Base-by-base conservation (phyloP, 345 rosid species). In the Moringa oleifera region DNA sequence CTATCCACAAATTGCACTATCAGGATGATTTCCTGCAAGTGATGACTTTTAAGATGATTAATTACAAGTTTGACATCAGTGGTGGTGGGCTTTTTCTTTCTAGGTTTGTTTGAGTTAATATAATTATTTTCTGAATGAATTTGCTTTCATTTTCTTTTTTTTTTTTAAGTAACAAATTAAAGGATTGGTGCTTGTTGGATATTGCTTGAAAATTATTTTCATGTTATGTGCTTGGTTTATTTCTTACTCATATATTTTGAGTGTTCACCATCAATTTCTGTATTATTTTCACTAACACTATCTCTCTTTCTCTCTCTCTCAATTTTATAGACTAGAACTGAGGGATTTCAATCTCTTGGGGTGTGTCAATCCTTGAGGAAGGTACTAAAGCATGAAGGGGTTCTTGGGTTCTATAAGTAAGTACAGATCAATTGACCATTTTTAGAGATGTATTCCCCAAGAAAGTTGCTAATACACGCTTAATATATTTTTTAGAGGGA, bases 381-480 rank as follows among this genome's bases (percentile, higher is more conserved):
- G 84, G 66, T 94, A 62, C 70, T 83, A 51, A 85, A 83, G 73
- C 87, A 83, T 64, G 99, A 90, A 41, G 99, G 99, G 50, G 66
- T 88, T 76, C 74, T 57, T 25, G 99, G 99, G 50, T 88, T 94
- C 65, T 94, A 90, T 62, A 88, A 85, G 99, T 90, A 55, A 82
- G 89, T 65, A 54, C 23, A 31, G 16, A 25, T 57, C 23, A 15
- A 62, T 52, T 61, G 51, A 45, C 45, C 57, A 28, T 59, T 64
- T 49, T 18, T 47, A 63, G 23, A 49, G 11, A 41, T 31, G 53
- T 37, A 31, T 70, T 6, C 64, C 41, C 50, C 25, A 16, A 20
- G 45, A 24, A 51, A 52, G 21, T 72, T 63, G 18, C 55, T 60
- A 59, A 71, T 63, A 23, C 37, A 15, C 62, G 33, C 19, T 68